Conservation (phyloP, 75 land plant species). For the Isoetes taiwanensis region DNA sequence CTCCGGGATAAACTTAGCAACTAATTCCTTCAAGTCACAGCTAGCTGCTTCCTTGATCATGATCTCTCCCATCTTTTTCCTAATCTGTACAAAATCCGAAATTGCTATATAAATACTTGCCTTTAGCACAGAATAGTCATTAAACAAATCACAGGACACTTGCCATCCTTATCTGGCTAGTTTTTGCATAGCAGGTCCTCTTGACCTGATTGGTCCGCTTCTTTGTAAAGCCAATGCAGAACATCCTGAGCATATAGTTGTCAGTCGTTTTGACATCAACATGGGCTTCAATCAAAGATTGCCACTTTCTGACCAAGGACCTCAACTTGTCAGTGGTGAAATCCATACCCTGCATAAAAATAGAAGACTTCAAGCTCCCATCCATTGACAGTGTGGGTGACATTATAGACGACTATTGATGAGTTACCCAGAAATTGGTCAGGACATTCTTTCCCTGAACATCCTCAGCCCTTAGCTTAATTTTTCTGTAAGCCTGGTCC, state of each 20-base stretch:
- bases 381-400: background rate
- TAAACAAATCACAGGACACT: background rate
- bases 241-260: conserved; percentile 38
- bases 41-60: conserved; percentile 54
- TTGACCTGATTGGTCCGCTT: conserved; percentile 41
- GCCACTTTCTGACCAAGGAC: conserved; percentile 42
- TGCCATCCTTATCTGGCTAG: conserved; percentile 29
- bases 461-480: conserved; percentile 40
- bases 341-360: conserved; percentile 34
- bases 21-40: conserved; percentile 46
- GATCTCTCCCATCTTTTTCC: conserved; percentile 49
- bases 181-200: conserved; percentile 40
- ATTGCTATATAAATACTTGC: background rate
- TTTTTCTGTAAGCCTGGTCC: conserved; percentile 45
- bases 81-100: conserved; percentile 17
- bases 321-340: conserved; percentile 55
- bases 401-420: too few species aligned
- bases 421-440: conserved; percentile 41
- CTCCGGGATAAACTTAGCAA: conserved; percentile 42
- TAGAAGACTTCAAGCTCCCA: background rate
- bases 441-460: conserved; percentile 47
- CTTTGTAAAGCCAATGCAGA: conserved; percentile 61
- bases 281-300: conserved; percentile 38
- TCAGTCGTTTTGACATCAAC: conserved; percentile 48
- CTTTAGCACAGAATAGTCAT: background rate